phyloP scores from a whole-genome alignment of 2,329 filamentous ascomycete genomes.

The Colletotrichum liaoningense region DNA sequence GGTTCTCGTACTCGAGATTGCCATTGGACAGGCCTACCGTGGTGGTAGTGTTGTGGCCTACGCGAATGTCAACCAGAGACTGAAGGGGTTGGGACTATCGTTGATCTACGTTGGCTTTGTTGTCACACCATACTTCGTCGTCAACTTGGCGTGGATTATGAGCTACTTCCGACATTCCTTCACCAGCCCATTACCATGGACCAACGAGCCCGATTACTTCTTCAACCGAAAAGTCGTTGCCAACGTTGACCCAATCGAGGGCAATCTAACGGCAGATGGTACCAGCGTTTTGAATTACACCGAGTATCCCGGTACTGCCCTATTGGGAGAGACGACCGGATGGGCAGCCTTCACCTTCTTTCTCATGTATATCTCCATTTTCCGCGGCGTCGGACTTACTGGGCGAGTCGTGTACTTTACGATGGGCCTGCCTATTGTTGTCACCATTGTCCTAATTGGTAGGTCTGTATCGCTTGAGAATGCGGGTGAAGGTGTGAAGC shows the following conservation, averaged over 20 bases:
- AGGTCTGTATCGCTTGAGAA: slow-evolving; percentile 65
- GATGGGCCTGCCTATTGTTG: slow-evolving; percentile 69
- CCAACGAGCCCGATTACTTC: slow-evolving; percentile 61
- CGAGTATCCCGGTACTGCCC: slow-evolving; percentile 55
- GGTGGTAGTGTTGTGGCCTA: slow-evolving; percentile 66
- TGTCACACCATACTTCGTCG: slow-evolving; percentile 68
- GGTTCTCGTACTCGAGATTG: slow-evolving; percentile 67
- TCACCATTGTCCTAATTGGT: slow-evolving; percentile 67
- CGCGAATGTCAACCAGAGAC: slow-evolving; percentile 62
- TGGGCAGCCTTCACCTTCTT: slow-evolving; percentile 70
- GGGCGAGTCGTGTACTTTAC: slow-evolving; percentile 71
- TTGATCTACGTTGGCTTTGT: slow-evolving; percentile 64
- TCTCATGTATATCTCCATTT: slow-evolving; percentile 69
- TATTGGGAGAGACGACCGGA: slow-evolving; percentile 67
- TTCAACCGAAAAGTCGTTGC: slow-evolving; percentile 62
- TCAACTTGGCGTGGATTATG: slow-evolving; percentile 70
- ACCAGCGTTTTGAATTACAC: slow-evolving; percentile 47
- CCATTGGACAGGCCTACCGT: slow-evolving; percentile 76
- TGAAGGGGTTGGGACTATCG: slow-evolving; percentile 65
- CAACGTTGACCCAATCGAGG: slow-evolving; percentile 56
- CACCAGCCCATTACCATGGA: slow-evolving; percentile 64
- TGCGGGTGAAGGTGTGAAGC: slow-evolving; percentile 61
- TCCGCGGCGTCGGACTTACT: slow-evolving; percentile 67
- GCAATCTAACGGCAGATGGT: slow-evolving; percentile 50
- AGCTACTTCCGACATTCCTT: slow-evolving; percentile 68